Evolutionary conservation across 1,139 yeast genomes (phyloP).

Genomic region (Yamadazyma conglobata): DNA sequence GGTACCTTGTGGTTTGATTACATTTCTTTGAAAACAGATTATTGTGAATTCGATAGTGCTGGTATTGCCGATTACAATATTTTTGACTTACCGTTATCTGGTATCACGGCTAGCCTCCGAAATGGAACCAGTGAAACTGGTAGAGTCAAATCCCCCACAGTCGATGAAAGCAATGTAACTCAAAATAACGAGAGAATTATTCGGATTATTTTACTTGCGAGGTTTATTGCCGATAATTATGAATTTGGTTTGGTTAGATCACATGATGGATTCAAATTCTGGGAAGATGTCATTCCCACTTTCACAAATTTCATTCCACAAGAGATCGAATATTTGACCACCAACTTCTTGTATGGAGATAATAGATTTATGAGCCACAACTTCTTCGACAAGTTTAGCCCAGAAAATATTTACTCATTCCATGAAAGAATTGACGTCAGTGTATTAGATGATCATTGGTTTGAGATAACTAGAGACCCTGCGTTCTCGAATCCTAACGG

Average conservation of each 20-base stretch:
- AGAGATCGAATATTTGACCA: slow-evolving; percentile 15
- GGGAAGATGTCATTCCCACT: slow-evolving; percentile 23
- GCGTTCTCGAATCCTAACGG: too few relatives aligned
- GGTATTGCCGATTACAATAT: slow-evolving; percentile 55
- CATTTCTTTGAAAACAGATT: slow-evolving; percentile 47
- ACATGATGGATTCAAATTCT: slow-evolving; percentile 42
- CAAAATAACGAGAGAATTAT: slow-evolving; percentile 33
- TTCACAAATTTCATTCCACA: slow-evolving; percentile 12
- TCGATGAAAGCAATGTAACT: slow-evolving; percentile 14
- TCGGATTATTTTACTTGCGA: slow-evolving; percentile 49
- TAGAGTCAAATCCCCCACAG: slow-evolving; percentile 9
- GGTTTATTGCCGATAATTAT: slow-evolving; percentile 47
- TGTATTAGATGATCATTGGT: slow-evolving; percentile 24
- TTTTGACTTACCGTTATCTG: slow-evolving; percentile 66
- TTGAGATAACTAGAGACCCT: slow-evolving; percentile 20
- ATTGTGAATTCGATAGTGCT: slow-evolving; percentile 47
- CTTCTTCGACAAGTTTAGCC: slow-evolving; percentile 28
- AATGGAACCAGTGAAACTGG: slow-evolving; percentile 16
- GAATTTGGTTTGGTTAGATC: slow-evolving; percentile 53
- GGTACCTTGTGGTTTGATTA: slow-evolving; percentile 78
- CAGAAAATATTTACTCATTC: slow-evolving; percentile 11
- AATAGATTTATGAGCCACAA: slow-evolving; percentile 42
- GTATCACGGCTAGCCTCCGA: slow-evolving; percentile 37
- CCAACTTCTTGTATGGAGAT: slow-evolving; percentile 40
- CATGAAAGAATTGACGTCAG: slow-evolving; percentile 9